Conservation (phyloP, 2,329 filamentous ascomycete genomes). For the Ophiostoma sp. region DNA sequence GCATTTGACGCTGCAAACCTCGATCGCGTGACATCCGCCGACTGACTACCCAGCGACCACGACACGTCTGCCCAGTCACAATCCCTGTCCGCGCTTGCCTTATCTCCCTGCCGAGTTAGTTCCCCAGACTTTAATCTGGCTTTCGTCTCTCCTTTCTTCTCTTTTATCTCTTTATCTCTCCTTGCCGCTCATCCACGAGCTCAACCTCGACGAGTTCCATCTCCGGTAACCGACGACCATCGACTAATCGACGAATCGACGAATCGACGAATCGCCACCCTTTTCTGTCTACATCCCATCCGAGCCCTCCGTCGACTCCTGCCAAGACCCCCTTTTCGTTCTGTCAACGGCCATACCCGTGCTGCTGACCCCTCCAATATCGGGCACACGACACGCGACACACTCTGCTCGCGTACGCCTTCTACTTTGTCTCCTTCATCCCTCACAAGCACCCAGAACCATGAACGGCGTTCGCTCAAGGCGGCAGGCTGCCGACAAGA, state of each 20-base stretch:
- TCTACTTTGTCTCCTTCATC: not conserved
- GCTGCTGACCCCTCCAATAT: not conserved
- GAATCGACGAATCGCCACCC: not conserved
- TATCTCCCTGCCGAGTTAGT: conserved; percentile 13
- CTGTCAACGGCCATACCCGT: not conserved
- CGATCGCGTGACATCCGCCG: not conserved
- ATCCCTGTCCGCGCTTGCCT: conserved; percentile 5
- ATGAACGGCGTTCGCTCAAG: conserved; percentile 32
- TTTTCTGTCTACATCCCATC: not conserved
- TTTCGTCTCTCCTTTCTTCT: not conserved
- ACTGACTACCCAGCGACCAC: not conserved
- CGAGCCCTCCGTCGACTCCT: not conserved
- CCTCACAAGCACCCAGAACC: not conserved
- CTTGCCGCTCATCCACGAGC: not conserved
- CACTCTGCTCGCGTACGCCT: not conserved
- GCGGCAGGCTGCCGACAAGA: conserved; percentile 29
- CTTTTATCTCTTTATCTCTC: not conserved
- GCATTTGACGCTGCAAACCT: not conserved
- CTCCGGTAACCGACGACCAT: not conserved
- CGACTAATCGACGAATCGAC: too few species aligned
- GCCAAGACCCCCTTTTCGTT: conserved; percentile 10
- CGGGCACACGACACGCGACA: conserved; percentile 5
- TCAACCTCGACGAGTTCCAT: conserved; percentile 14
- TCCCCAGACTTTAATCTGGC: conserved; percentile 5
- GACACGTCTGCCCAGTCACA: not conserved